phyloP scores from a whole-genome alignment of 2,329 filamentous ascomycete species.

The Camptophora hylomeconis region DNA sequence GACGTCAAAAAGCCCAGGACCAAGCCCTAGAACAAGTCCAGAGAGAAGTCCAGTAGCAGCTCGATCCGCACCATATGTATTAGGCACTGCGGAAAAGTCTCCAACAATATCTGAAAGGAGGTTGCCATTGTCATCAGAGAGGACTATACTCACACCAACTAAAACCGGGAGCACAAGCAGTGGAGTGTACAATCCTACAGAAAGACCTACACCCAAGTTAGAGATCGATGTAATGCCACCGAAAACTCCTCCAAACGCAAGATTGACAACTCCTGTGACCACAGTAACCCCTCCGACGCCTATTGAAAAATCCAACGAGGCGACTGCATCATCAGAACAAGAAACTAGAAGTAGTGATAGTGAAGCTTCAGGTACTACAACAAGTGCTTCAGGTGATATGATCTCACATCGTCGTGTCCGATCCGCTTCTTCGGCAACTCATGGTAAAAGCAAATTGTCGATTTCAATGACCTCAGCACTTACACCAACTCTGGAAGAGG shows the following conservation, averaged over 20 bases:
- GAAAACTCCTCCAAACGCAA: slow-evolving; percentile 17
- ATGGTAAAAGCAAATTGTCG: slow-evolving; percentile 76
- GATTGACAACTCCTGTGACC: slow-evolving; percentile 35
- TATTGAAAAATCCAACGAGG: slow-evolving; percentile 26
- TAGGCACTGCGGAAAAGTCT: too few species aligned
- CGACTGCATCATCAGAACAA: slow-evolving; percentile 21
- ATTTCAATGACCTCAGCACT: slow-evolving; percentile 59
- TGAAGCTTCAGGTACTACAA: slow-evolving; percentile 33
- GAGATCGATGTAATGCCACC: slow-evolving; percentile 6
- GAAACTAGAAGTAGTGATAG: too few species aligned
- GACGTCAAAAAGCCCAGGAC: slow-evolving; percentile 39
- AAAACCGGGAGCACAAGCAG: too few species aligned
- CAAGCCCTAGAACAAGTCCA: slow-evolving; percentile 31
- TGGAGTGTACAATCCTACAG: too few species aligned
- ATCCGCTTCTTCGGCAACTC: slow-evolving; percentile 37
- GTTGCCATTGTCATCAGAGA: too few species aligned
- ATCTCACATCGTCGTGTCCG: slow-evolving; percentile 56
- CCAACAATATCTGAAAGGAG: too few species aligned
- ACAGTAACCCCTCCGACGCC: slow-evolving; percentile 53
- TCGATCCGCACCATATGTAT: slow-evolving; percentile 1
- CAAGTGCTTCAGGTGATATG: slow-evolving; percentile 55
- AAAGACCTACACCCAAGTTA: slow-evolving; percentile 22
- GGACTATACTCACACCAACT: too few species aligned
- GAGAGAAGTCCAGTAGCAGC: slow-evolving; percentile 9
- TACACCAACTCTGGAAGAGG: slow-evolving; percentile 62